Percentiles rank a stretch among this genome's conserved stretches.
Evolutionary conservation across 169 alveolate species (phyloP).

Genomic region (Nephromyces sp.): DNA sequence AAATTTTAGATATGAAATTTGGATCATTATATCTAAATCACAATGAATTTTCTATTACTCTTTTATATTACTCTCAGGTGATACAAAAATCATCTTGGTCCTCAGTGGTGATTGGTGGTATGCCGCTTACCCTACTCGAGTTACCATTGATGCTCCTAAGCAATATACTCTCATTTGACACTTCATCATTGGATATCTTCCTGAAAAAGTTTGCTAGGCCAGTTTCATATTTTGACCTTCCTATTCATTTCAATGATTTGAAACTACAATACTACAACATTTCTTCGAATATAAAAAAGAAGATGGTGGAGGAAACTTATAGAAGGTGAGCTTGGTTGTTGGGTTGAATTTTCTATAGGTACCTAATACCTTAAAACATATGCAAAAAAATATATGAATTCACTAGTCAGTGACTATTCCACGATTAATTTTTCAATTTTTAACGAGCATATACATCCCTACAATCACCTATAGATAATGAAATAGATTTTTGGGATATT

Average conservation of each 20-base stretch:
- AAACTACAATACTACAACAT: slow-evolving; percentile 38
- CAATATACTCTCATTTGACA: slow-evolving; percentile 24
- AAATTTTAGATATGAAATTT: no score
- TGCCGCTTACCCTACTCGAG: slow-evolving; percentile 32
- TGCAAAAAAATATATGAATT: background rate
- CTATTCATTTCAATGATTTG: slow-evolving; percentile 31
- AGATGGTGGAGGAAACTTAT: background rate
- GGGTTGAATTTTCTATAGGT: background rate
- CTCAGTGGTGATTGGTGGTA: slow-evolving; percentile 38
- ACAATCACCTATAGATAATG: no score
- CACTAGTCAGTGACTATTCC: background rate
- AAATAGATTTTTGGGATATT: no score
- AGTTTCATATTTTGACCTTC: slow-evolving; percentile 39
- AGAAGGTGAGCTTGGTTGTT: background rate
- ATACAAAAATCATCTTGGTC: slow-evolving; percentile 35
- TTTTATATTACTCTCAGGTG: slow-evolving; percentile 11
- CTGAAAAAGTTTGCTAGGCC: slow-evolving; percentile 33
- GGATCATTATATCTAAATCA: no score
- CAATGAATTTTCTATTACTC: slow-evolving; percentile 8
- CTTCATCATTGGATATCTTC: slow-evolving; percentile 43
- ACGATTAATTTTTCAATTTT: no score
- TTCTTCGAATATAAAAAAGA: slow-evolving; percentile 23
- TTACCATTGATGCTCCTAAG: slow-evolving; percentile 33
- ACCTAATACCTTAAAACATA: background rate
- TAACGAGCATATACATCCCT: no score